Base-by-base conservation (phyloP, 108 stramenopile genomes). In the Fragilaria crotonensis region DNA sequence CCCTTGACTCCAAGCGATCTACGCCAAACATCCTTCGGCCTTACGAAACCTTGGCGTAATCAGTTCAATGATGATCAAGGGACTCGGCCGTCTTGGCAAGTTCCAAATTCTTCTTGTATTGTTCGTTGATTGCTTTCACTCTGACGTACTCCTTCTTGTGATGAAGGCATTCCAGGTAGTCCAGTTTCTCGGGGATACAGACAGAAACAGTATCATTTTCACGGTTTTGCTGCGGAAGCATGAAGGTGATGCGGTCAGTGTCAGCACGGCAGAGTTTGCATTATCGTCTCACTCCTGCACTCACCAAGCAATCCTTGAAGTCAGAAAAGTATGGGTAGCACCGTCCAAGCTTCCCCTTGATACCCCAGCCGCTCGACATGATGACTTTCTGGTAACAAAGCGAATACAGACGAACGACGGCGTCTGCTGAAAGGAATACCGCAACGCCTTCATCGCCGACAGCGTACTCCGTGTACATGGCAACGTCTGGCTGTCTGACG, bases 81-180 rank as follows among this genome's bases (percentile, higher is more conserved):
- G n/a, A n/a, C n/a, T n/a, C n/a, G n/a, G 36, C 36, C 7, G 7
- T 41, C 36, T 41, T 41, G 14, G 36, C 36, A 7, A 14, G 11
- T 41, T 41, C 14, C 36, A 41, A 41, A 3, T 56, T 56, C 3
- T 26, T 33, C 49, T 80, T 64, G 48, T 81, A 60, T 58, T 89
- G 81, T 36, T 68, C 80, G 17, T 54, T 60, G n/a, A 86, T 79
- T n/a, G 57, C 31, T 48, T 60, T 53, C n/a, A 82, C 63, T 41
- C 78, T 74, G 1, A 63, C 70, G 68, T 82, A 73, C 62, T 88
- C 87, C 68, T 89, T 89, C 62, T 78, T 75, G 50, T 75, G 76
- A 55, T 93, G 90, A n/a, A 93, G 62, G 63, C 90, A 93, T 68
- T 93, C 90, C 67, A 93, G 84, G 60, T 93, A 93, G 69, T 93